Conservation (phyloP, 2,329 filamentous ascomycete genomes). For the Cytospora piceicola region DNA sequence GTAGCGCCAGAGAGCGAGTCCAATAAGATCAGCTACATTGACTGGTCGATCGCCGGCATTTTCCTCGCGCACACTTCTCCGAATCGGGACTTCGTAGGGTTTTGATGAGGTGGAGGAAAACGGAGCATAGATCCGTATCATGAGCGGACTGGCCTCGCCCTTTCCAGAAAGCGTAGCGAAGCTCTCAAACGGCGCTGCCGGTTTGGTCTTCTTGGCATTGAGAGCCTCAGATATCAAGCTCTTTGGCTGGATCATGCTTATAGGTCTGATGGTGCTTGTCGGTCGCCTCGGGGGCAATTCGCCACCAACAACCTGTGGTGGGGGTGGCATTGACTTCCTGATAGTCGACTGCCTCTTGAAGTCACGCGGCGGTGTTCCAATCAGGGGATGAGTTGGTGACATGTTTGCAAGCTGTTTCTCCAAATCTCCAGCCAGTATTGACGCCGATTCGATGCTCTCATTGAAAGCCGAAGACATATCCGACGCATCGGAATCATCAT, state of each 20-base stretch:
- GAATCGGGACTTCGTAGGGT: constrained; percentile 72
- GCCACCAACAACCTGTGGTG: constrained; percentile 61
- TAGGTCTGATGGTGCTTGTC: constrained; percentile 63
- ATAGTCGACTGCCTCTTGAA: constrained; percentile 66
- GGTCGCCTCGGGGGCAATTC: constrained; percentile 74
- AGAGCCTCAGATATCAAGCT: constrained; percentile 74
- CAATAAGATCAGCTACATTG: constrained; percentile 80
- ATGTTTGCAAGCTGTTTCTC: constrained; percentile 52
- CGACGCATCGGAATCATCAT: constrained; percentile 64
- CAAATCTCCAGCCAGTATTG: constrained; percentile 68
- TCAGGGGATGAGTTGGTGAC: constrained; percentile 60
- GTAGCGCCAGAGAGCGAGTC: constrained; percentile 77
- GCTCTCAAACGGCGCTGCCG: constrained; percentile 72
- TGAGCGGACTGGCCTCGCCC: constrained; percentile 75
- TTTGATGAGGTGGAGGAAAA: constrained; percentile 68
- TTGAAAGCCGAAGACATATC: constrained; percentile 68
- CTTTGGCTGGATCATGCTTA: constrained; percentile 70
- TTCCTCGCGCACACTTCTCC: constrained; percentile 70
- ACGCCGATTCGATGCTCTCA: constrained; percentile 71
- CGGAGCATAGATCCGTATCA: constrained; percentile 76
- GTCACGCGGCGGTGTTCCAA: constrained; percentile 66
- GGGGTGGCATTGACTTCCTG: constrained; percentile 61
- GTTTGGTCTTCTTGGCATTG: constrained; percentile 71
- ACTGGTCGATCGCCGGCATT: constrained; percentile 65
- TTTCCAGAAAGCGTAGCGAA: constrained; percentile 79